Percentiles rank a stretch among this genome's conserved stretches.
phyloP scores from a whole-genome alignment of 441 rosid genomes.

The Mallotus repandus region DNA sequence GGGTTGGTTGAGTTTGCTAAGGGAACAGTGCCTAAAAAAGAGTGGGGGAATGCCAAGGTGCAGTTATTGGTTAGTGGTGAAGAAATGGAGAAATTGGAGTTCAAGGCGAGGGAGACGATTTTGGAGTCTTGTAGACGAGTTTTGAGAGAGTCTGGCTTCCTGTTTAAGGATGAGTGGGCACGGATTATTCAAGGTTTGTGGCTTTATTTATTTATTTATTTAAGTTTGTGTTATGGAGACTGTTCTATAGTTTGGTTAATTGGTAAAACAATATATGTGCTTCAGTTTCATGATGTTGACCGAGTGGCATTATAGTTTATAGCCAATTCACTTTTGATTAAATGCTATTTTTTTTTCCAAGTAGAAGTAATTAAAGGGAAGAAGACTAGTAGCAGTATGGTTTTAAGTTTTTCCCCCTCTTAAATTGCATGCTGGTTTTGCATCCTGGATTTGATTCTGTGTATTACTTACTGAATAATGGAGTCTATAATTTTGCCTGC shows the following conservation, averaged over 20 bases:
- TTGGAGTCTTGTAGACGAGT: conserved; percentile 34
- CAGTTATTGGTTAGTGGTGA: conserved; percentile 33
- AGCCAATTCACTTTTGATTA: too few species aligned
- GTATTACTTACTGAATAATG: not conserved
- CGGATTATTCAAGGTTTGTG: conserved; percentile 35
- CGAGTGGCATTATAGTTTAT: too few species aligned
- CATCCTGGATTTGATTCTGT: too few species aligned
- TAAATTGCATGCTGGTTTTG: too few species aligned
- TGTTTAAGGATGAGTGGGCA: conserved; percentile 48
- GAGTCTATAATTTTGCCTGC: not conserved
- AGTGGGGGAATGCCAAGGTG: conserved; percentile 38
- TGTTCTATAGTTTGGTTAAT: not conserved
- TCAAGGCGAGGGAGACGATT: conserved; percentile 19
- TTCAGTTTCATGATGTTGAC: too few species aligned
- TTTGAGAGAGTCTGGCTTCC: conserved; percentile 40
- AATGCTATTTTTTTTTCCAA: too few species aligned
- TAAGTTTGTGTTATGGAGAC: not conserved
- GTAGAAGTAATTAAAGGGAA: too few species aligned
- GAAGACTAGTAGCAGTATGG: not conserved
- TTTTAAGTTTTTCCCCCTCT: too few species aligned
- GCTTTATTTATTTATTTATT: not conserved
- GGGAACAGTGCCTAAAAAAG: conserved; percentile 33
- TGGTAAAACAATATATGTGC: not conserved
- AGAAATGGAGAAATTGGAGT: conserved; percentile 21
- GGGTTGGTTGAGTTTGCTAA: conserved; percentile 36